These are phyloP conservation scores for Coffea eugenioides DNA, from an alignment of 257 asterid species.

Conservation along the genomic window DNA sequence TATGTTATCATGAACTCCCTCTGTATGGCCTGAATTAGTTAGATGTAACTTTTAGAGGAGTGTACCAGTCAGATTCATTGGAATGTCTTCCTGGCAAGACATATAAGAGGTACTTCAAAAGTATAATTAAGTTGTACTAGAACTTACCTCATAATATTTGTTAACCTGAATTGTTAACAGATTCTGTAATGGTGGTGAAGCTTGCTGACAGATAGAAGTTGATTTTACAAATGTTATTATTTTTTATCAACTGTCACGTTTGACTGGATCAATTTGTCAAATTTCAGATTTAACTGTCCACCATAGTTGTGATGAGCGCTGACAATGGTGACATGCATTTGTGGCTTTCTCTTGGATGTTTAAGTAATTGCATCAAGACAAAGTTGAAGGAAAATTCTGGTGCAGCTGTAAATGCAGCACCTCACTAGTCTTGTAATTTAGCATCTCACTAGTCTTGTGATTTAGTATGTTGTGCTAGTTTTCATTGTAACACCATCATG, in stretches of 20 bases:
- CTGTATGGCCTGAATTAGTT: too few species aligned
- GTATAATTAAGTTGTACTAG: background rate
- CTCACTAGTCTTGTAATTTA: too few species aligned
- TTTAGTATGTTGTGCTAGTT: too few species aligned
- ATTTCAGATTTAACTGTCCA: constrained; percentile 24
- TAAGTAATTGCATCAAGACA: constrained; percentile 27
- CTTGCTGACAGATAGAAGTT: background rate
- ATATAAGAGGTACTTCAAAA: background rate
- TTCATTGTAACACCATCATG: too few species aligned
- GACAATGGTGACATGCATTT: constrained; percentile 39
- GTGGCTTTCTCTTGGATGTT: constrained; percentile 47
- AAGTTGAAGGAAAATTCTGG: too few species aligned
- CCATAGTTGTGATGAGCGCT: constrained; percentile 28
- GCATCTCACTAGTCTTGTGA: constrained; percentile 32
- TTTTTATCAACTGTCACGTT: background rate
- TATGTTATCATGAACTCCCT: background rate
- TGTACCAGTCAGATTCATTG: too few species aligned
- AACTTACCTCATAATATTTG: background rate
- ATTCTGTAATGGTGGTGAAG: background rate
- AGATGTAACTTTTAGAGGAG: too few species aligned
- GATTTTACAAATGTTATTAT: background rate
- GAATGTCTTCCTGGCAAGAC: too few species aligned
- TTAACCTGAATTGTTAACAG: background rate
- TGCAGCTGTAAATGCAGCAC: too few species aligned
- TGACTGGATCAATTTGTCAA: background rate